These are phyloP conservation scores for Bipolaris oryzae DNA, from an alignment of 2,329 filamentous ascomycete genomes.

Conservation along the genomic window DNA sequence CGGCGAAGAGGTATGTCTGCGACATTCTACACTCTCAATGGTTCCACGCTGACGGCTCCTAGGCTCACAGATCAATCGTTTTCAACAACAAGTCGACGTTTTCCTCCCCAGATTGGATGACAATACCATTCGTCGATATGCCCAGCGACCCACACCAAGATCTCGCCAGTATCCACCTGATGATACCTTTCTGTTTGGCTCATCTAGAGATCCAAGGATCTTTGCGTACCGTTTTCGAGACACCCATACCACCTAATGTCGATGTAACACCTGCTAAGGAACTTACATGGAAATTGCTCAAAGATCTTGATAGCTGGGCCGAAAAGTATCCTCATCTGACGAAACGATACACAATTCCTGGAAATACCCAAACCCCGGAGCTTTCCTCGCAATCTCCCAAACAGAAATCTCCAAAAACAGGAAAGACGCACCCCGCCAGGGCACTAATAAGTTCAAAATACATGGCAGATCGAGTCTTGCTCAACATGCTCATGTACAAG, in stretches of 20 bases:
- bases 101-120: conserved; percentile 38
- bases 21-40: background rate
- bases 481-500: conserved; percentile 18
- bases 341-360: background rate
- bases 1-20: conserved; percentile 33
- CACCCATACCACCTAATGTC: conserved; percentile 14
- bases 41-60: conserved; percentile 10
- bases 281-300: conserved; percentile 24
- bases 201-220: conserved; percentile 23
- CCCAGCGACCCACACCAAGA: conserved; percentile 33
- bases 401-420: background rate
- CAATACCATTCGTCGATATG: conserved; percentile 32
- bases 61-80: conserved; percentile 37
- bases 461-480: conserved; percentile 1
- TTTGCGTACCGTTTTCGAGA: conserved; percentile 29
- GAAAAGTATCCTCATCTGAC: background rate
- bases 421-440: background rate
- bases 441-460: conserved; percentile 13
- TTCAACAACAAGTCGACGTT: conserved; percentile 38
- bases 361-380: background rate
- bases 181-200: conserved; percentile 32
- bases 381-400: background rate
- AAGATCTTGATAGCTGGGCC: conserved; percentile 16
- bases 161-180: conserved; percentile 36
- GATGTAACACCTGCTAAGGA: conserved; percentile 21